phyloP scores from a whole-genome alignment of 1,284 basidiomycete genomes.

The Amylostereum areolatum region DNA sequence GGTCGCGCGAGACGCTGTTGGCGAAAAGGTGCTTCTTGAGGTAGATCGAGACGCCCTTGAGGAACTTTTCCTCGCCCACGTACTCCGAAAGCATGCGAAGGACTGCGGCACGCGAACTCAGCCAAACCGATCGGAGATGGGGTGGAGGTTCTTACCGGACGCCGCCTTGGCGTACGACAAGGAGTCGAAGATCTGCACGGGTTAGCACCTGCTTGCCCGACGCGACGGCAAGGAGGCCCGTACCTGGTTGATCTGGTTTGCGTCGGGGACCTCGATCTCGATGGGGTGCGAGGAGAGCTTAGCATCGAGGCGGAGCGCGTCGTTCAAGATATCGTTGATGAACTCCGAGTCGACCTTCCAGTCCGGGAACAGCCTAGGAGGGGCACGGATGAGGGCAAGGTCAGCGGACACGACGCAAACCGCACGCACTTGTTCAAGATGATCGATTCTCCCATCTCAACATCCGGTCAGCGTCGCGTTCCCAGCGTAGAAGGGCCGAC shows the following conservation, averaged over 20 bases:
- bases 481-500: constrained; percentile 21
- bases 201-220: neutral
- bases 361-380: constrained; percentile 68
- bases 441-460: constrained; percentile 86
- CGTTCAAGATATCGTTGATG: constrained; percentile 53
- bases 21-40: constrained; percentile 83
- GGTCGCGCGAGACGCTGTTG: constrained; percentile 82
- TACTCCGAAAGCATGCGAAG: constrained; percentile 89
- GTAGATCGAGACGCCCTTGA: constrained; percentile 87
- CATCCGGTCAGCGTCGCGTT: neutral
- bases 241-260: constrained; percentile 80
- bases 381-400: too few relatives aligned
- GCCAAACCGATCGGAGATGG: too few relatives aligned
- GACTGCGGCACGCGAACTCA: constrained; percentile 39
- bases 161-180: constrained; percentile 87
- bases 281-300: constrained; percentile 94
- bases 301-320: constrained; percentile 79
- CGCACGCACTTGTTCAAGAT: constrained; percentile 57
- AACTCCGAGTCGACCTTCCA: constrained; percentile 73
- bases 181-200: constrained; percentile 72
- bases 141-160: constrained; percentile 41
- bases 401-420: constrained; percentile 1
- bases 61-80: constrained; percentile 86
- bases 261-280: constrained; percentile 88
- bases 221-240: constrained; percentile 1